Evolutionary conservation across 257 asterid species (phyloP), one percentile per base, ranked within the genome.

Genomic region (Lycium ferocissimum): DNA sequence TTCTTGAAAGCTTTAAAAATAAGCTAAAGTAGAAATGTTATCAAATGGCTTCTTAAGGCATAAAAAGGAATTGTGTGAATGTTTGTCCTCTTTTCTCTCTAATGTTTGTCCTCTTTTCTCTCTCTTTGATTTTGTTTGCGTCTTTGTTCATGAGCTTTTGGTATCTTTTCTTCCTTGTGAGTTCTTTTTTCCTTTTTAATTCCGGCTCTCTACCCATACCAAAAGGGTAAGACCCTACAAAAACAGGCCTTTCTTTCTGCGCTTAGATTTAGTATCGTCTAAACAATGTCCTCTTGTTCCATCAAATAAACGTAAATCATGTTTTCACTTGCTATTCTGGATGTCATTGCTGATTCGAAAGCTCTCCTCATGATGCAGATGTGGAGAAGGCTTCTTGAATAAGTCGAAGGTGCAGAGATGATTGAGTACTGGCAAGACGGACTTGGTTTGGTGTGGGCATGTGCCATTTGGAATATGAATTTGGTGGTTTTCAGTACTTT

Each of bases 301-400:
- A 61, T 33, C 11, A 47, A 26, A 58, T 57, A 4, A 3, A 20
- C 26, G 4, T 17, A 33, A 59, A 45, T 38, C 84, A 59, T 45
- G 71, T 15, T 51, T 81, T 59, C 54, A 63, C 26, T 45, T 15
- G 0, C 58, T 47, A 2, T 59, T 81, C 18, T 81, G 33, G 75
- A 61, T 81, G 47, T 3, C 7, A 53, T 47, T 12, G 20, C 43
- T 49, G 22, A 51, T 83, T 15, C 1, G 62, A 26, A 18, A 51
- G 54, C 57, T 51, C 9, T 47, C 11, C 65, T 83, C 56, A 3
- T 85, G 67, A 69, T 86, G 91, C 93, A 92, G 97, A 88, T 86
- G 26, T 67, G 88, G 94, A 90, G 87, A 93, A 91, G 90, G 82
- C 89, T 82, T 85, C 91, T 84, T 92, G 91, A 91, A 90, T 84